phyloP scores from a whole-genome alignment of 768 basidiomycete genomes.

The Amanita exitialis region DNA sequence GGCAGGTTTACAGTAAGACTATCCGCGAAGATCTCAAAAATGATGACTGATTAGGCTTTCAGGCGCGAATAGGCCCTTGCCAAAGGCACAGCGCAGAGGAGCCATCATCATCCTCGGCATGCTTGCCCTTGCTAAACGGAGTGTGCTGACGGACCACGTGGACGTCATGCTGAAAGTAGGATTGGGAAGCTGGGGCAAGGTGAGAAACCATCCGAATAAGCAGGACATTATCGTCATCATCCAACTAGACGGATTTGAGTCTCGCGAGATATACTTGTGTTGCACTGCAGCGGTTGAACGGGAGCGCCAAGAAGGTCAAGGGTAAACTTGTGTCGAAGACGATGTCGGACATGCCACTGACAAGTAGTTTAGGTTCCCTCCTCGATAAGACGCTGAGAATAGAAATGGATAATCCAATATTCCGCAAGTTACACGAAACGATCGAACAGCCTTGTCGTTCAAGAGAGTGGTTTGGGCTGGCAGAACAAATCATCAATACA shows the following conservation, averaged over 20 bases:
- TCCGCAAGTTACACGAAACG: conserved; percentile 72
- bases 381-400: conserved; percentile 78
- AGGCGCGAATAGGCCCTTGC: conserved; percentile 72
- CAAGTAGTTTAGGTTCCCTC: conserved; percentile 54
- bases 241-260: conserved; percentile 65
- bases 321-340: conserved; percentile 31
- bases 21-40: neutral
- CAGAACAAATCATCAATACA: conserved; percentile 95
- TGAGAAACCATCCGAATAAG: conserved; percentile 17
- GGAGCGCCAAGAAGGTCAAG: conserved; percentile 96
- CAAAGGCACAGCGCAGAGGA: conserved; percentile 80
- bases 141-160: conserved; percentile 66
- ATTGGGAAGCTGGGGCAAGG: conserved; percentile 77
- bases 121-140: conserved; percentile 80
- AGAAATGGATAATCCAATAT: conserved; percentile 81
- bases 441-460: conserved; percentile 73
- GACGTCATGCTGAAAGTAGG: conserved; percentile 84
- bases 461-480: conserved; percentile 94
- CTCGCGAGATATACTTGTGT: conserved; percentile 92
- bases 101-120: conserved; percentile 97
- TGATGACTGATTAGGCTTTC: neutral
- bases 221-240: neutral
- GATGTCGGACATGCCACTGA: neutral
- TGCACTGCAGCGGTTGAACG: conserved; percentile 84
- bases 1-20: conserved; percentile 83